Percentiles rank a stretch among this genome's conserved stretches.
These are phyloP conservation scores for Boletus edulis DNA, from an alignment of 768 basidiomycete species.

Conservation along the genomic window DNA sequence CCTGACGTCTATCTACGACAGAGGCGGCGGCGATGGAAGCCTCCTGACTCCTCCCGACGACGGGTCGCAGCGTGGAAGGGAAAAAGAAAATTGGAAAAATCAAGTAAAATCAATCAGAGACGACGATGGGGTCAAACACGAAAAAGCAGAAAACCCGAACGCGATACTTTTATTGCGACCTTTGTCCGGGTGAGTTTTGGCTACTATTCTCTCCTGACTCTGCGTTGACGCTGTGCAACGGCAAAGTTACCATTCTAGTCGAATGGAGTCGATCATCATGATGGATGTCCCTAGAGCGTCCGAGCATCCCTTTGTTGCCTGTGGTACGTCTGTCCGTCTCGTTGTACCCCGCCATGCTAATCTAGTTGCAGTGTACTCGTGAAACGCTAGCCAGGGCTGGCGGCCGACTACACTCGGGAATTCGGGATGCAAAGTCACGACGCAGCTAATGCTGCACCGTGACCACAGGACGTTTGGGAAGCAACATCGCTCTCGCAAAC, in stretches of 20 bases:
- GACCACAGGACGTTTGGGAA: no score
- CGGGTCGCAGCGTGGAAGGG: neutral
- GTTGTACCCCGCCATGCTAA: neutral
- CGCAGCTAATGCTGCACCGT: neutral
- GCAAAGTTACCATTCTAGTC: neutral
- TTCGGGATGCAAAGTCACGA: neutral
- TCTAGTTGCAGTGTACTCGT: neutral
- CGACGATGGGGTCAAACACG: neutral
- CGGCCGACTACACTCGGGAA: slow-evolving; percentile 1
- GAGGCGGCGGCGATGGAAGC: no score
- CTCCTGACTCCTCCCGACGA: no score
- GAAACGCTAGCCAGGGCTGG: slow-evolving; percentile 13
- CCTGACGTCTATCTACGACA: no score
- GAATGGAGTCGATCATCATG: neutral
- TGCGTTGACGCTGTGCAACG: neutral
- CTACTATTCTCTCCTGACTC: neutral
- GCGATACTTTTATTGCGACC: neutral
- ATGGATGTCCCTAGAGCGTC: neutral
- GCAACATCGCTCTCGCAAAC: neutral
- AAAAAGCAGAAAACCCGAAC: neutral
- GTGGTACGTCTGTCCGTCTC: neutral
- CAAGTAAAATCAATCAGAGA: neutral
- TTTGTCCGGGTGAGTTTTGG: neutral
- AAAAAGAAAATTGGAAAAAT: slow-evolving; percentile 2
- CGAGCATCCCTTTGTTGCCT: neutral